These are phyloP conservation scores for Hibiscus syriacus DNA, from an alignment of 345 rosid species.

Conservation along the genomic window DNA sequence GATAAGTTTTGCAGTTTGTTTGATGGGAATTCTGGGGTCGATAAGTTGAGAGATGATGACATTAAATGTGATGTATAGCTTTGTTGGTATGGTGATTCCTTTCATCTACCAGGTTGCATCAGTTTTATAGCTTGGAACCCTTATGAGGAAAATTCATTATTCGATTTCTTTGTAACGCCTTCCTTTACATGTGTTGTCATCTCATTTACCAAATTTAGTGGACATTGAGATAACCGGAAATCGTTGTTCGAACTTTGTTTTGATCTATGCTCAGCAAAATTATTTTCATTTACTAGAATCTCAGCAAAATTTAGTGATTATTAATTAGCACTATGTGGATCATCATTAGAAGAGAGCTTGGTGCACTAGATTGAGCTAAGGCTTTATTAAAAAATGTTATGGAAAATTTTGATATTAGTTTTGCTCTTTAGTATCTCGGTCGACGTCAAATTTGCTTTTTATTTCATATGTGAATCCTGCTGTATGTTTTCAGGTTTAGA, in stretches of 20 bases:
- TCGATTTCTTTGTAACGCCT: neutral
- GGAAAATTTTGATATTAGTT: neutral
- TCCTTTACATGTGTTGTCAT: neutral
- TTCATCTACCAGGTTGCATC: too few species aligned
- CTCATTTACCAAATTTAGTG: neutral
- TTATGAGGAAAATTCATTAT: neutral
- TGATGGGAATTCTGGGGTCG: neutral
- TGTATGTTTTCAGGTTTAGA: neutral
- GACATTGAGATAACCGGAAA: too few species aligned
- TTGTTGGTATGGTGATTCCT: neutral
- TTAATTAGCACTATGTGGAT: neutral
- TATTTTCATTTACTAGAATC: neutral
- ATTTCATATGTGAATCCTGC: too few species aligned
- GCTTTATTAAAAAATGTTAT: neutral
- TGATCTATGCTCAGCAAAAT: too few species aligned
- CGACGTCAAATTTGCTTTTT: too few species aligned
- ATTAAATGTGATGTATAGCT: neutral
- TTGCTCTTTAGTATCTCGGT: neutral
- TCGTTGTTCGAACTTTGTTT: too few species aligned
- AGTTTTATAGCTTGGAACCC: neutral
- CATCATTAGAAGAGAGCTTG: neutral
- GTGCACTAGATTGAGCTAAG: neutral
- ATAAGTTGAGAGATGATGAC: neutral
- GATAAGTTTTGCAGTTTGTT: neutral
- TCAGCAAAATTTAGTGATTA: neutral